Evolutionary conservation across 176 grass and related monocot species (phyloP), one percentile per base, ranked within the genome.

Genomic region (Poa annua): DNA sequence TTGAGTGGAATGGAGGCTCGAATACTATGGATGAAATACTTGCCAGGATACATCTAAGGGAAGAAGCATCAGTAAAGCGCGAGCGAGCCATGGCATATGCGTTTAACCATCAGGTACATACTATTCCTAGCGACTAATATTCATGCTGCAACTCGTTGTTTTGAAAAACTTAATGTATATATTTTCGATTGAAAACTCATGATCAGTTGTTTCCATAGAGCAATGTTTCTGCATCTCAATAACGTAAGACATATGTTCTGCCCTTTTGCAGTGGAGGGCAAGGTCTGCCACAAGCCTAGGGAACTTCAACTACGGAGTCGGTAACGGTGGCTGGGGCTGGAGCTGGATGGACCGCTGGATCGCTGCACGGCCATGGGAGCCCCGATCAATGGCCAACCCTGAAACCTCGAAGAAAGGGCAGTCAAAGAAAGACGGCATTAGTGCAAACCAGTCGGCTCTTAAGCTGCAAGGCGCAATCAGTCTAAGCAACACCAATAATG

Each of bases 291-390:
- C 87, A 61, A 88, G 81, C 79, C 87, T 83, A 10, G 96, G 96
- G 6, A 90, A 80, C 47, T 95, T 95, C 67, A 87, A 89, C 66
- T 98, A 95, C 9, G 93, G 92, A 70, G 79, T 91, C 0, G 87
- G 87, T 2, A 98, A 98, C 48, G 84, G 87, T 61, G 90, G 85
- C 61, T 98, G 96, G 96, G 96, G 93, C 39, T 98, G 96, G 96
- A 98, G 93, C 71, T 98, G 96, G 96, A 88, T 86, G 81, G 96
- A 93, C 56, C 88, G 91, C 39, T 98, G 96, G 96, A 95, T 95
- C 8, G 89, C 96, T 9, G 92, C 87, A 22, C 89, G 92, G 13
- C 96, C 96, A 84, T 98, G 93, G 96, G 92, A 98, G 83, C 89
- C 96, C 20, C 88, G 92, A 62, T 83, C 79, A 45, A 33, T 90